These are phyloP conservation scores for Cadophora sp. DNA, from an alignment of 2,329 filamentous ascomycete genomes.

Conservation along the genomic window DNA sequence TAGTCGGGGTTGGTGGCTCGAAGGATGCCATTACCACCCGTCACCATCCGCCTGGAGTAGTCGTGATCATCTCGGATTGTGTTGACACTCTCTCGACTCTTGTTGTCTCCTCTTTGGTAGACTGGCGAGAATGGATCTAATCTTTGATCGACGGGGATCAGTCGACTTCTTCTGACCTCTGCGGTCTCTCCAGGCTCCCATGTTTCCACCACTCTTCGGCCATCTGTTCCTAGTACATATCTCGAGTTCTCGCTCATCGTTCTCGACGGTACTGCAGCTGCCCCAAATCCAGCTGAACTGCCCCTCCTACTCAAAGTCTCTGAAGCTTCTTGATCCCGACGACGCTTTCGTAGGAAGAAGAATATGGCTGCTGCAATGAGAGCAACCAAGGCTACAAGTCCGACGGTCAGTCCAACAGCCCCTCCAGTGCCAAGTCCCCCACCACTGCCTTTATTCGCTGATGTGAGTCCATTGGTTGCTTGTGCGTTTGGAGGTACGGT, in stretches of 20 bases:
- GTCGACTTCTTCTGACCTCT: constrained; percentile 55
- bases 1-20: constrained; percentile 66
- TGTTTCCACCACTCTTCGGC: constrained; percentile 43
- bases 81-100: constrained; percentile 68
- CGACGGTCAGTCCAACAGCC: constrained; percentile 60
- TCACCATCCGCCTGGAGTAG: constrained; percentile 61
- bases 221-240: constrained; percentile 46
- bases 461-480: constrained; percentile 21
- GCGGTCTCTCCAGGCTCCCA: constrained; percentile 41
- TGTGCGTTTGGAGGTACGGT: constrained; percentile 45
- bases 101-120: constrained; percentile 60
- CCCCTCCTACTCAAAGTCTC: constrained; percentile 35
- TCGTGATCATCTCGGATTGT: constrained; percentile 70
- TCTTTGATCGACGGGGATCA: constrained; percentile 67
- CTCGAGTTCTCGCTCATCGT: constrained; percentile 47
- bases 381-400: constrained; percentile 54
- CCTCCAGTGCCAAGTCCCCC: constrained; percentile 53
- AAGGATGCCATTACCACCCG: constrained; percentile 55
- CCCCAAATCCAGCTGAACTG: constrained; percentile 37
- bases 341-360: constrained; percentile 54
- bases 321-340: constrained; percentile 50
- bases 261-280: constrained; percentile 39
- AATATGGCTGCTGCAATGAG: constrained; percentile 48
- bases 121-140: constrained; percentile 67
- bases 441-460: constrained; percentile 33